Evolutionary conservation across 129 eudicot species (phyloP).

Genomic region (Centaurea solstitialis): DNA sequence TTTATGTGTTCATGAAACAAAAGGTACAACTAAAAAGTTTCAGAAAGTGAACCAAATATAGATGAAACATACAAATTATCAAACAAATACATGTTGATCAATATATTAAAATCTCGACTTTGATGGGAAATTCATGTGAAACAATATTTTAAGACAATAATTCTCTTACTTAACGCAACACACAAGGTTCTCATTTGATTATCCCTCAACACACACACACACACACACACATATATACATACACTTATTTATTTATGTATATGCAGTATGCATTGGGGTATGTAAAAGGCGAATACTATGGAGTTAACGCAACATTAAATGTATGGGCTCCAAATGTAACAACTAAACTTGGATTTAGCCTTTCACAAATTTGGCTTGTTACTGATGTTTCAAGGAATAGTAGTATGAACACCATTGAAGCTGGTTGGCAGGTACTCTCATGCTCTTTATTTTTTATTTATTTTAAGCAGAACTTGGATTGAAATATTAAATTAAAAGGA

Average conservation of each 20-base stretch:
- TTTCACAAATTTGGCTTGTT: constrained; percentile 83
- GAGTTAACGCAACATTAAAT: constrained; percentile 79
- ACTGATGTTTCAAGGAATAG: constrained; percentile 56
- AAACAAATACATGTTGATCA: too few species aligned
- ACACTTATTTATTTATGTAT: not conserved
- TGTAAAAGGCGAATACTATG: constrained; percentile 66
- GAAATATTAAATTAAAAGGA: not conserved
- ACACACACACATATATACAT: too few species aligned
- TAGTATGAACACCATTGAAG: constrained; percentile 76
- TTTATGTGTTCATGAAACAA: not conserved
- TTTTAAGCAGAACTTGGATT: not conserved
- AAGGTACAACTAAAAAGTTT: not conserved
- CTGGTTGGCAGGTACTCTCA: constrained; percentile 86
- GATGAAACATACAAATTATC: not conserved
- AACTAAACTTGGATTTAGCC: constrained; percentile 61
- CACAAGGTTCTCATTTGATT: not conserved
- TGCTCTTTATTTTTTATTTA: not conserved
- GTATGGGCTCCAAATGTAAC: constrained; percentile 77
- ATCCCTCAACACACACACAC: not conserved
- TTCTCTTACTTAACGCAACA: not conserved
- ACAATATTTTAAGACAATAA: not conserved
- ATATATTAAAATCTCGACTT: too few species aligned
- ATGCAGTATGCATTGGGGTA: constrained; percentile 81
- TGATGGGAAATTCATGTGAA: not conserved
- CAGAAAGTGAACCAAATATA: not conserved